Evolutionary conservation across 2,329 filamentous ascomycete species (phyloP).

Genomic region (Neonectria sp.): DNA sequence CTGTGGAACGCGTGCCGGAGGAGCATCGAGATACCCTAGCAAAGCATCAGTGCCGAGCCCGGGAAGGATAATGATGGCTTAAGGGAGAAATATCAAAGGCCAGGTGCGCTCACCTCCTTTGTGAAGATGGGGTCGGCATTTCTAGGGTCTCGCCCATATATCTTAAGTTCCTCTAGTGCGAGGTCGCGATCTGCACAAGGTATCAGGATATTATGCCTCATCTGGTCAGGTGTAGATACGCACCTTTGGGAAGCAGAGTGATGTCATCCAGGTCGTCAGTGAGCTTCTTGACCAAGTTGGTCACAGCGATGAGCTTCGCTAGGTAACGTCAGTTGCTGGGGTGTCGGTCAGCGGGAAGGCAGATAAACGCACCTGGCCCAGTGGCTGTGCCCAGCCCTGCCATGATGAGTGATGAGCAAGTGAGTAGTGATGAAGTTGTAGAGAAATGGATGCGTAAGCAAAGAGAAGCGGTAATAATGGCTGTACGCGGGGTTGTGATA

Average conservation of each 20-base stretch:
- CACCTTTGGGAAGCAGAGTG: conserved; percentile 72
- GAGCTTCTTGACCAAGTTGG: conserved; percentile 73
- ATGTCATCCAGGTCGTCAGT: conserved; percentile 73
- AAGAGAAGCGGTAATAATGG: conserved; percentile 4
- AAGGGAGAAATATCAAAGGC: neutral
- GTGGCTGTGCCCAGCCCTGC: conserved; percentile 51
- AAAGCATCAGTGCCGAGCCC: conserved; percentile 28
- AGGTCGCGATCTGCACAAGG: conserved; percentile 71
- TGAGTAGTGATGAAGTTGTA: neutral
- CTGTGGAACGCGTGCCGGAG: conserved; percentile 81
- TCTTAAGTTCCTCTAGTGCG: conserved; percentile 79
- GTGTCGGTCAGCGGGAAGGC: neutral
- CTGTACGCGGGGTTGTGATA: conserved; percentile 3
- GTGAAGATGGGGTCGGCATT: conserved; percentile 89
- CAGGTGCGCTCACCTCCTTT: conserved; percentile 70
- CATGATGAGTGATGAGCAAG: conserved; percentile 39
- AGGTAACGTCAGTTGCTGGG: conserved; percentile 35
- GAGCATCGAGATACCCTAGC: conserved; percentile 81
- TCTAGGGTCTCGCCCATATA: conserved; percentile 73
- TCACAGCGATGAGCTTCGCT: conserved; percentile 81
- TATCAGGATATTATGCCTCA: conserved; percentile 32
- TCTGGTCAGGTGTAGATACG: conserved; percentile 3
- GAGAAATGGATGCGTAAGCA: neutral
- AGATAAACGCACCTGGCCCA: conserved; percentile 58
- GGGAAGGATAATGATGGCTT: conserved; percentile 10